phyloP scores from a whole-genome alignment of 768 basidiomycete genomes.

The Leccinum fibrillosum region DNA sequence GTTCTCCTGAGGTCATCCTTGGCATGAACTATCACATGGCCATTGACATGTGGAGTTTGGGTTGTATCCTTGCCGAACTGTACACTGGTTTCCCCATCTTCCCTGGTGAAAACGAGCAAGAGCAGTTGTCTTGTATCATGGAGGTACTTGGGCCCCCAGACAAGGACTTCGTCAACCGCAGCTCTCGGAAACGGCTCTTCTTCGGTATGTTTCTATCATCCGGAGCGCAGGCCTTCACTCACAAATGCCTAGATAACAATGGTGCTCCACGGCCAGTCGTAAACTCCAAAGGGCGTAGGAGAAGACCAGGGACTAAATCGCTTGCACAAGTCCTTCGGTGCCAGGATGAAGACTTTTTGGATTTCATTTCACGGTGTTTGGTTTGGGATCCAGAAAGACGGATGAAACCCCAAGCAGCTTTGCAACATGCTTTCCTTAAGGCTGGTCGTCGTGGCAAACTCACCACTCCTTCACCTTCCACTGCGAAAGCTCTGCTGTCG shows the following conservation, averaged over 20 bases:
- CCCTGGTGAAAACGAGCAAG: conserved; percentile 98
- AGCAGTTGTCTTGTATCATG: conserved; percentile 98
- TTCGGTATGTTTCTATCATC: conserved; percentile 62
- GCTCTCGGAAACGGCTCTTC: conserved; percentile 91
- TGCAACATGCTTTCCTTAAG: conserved; percentile 87
- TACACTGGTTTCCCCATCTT: conserved; percentile 99
- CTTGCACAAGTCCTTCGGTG: conserved; percentile 86
- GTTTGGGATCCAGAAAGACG: conserved; percentile 97
- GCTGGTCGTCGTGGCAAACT: conserved; percentile 57
- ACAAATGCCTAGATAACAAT: conserved; percentile 65
- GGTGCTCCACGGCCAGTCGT: conserved; percentile 92
- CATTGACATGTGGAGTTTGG: conserved; percentile 99
- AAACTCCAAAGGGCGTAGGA: conserved; percentile 93
- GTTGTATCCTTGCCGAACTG: conserved; percentile 95
- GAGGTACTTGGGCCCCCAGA: conserved; percentile 96
- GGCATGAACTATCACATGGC: conserved; percentile 99
- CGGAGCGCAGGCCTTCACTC: not conserved
- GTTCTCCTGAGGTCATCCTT: conserved; percentile 98
- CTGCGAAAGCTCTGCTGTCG: conserved; percentile 54
- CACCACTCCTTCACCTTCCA: conserved; percentile 38
- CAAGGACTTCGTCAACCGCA: conserved; percentile 90
- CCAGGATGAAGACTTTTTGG: conserved; percentile 93
- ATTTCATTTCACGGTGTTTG: conserved; percentile 97
- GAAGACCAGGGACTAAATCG: conserved; percentile 88
- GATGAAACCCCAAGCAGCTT: conserved; percentile 87